Conservation (phyloP, 148 eudicot genomes). For the Limonium bicolor region DNA sequence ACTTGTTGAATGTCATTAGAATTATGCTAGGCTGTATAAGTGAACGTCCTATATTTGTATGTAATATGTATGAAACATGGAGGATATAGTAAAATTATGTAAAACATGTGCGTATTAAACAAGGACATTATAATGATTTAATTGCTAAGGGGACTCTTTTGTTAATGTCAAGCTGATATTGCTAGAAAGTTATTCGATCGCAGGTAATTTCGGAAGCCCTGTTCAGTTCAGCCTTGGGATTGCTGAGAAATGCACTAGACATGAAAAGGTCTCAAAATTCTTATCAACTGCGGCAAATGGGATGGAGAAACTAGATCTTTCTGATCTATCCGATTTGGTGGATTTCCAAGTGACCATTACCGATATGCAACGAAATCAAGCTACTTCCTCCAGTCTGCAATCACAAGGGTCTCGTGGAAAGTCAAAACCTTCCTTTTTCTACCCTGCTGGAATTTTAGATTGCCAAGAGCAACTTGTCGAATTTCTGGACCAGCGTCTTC, state of each 20-base stretch:
- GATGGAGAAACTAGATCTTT: constrained; percentile 23
- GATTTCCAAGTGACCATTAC: constrained; percentile 18
- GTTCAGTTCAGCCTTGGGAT: constrained; percentile 30
- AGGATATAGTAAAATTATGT: not conserved
- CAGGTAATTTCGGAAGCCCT: constrained; percentile 34
- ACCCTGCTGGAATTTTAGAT: constrained; percentile 20
- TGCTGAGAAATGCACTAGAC: constrained; percentile 28
- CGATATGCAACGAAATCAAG: constrained; percentile 16
- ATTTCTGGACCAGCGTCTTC: constrained; percentile 15
- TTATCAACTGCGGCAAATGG: constrained; percentile 32
- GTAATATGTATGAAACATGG: not conserved
- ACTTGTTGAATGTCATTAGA: no score
- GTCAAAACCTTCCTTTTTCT: constrained; percentile 17
- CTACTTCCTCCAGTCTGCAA: constrained; percentile 10
- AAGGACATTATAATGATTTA: not conserved
- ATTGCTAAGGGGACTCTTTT: not conserved
- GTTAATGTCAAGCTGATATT: not conserved
- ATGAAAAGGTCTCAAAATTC: constrained; percentile 27
- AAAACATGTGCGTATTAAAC: not conserved
- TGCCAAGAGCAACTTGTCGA: constrained; percentile 17
- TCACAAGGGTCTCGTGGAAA: constrained; percentile 2
- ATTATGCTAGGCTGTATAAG: no score
- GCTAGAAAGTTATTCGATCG: not conserved
- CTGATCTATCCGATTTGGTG: constrained; percentile 23
- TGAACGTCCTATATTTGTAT: no score